A percentile compares a stretch with the other conserved stretches of the same genome.
These are phyloP conservation scores for Noccaea caerulescens DNA, from an alignment of 345 rosid species.

Conservation along the genomic window DNA sequence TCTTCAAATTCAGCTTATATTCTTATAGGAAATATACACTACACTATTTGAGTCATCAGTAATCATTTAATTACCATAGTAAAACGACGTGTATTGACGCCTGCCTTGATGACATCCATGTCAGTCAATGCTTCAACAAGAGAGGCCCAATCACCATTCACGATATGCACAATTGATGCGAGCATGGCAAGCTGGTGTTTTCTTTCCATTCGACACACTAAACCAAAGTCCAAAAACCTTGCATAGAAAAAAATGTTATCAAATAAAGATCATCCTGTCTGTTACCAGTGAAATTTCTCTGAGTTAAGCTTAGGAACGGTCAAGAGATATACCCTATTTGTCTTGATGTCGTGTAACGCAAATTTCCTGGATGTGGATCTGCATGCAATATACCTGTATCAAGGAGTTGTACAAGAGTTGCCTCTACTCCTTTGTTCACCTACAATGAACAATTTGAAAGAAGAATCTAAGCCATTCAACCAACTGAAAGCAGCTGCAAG, in stretches of 20 bases:
- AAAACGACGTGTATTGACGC: conserved; percentile 68
- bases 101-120: conserved; percentile 92
- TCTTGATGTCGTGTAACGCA: conserved; percentile 81
- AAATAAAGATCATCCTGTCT: conserved; percentile 28
- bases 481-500: conserved; percentile 30
- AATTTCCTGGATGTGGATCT: conserved; percentile 97
- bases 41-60: conserved; percentile 3
- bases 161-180: conserved; percentile 90
- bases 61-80: conserved; percentile 60
- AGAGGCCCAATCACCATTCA: conserved; percentile 86
- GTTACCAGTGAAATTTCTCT: conserved; percentile 26
- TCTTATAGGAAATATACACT: conserved; percentile 7
- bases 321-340: conserved; percentile 73
- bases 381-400: conserved; percentile 97
- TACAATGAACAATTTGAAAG: conserved; percentile 38
- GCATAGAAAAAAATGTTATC: conserved; percentile 32
- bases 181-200: conserved; percentile 94
- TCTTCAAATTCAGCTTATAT: neutral
- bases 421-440: conserved; percentile 93
- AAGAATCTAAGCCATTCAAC: conserved; percentile 18
- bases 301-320: conserved; percentile 18
- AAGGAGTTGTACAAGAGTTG: conserved; percentile 91
- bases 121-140: conserved; percentile 79
- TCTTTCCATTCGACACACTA: conserved; percentile 91
- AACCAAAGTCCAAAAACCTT: conserved; percentile 95